Evolutionary conservation across 2,329 filamentous ascomycete species (phyloP), one percentile per base, ranked within the genome.

Genomic region (Pseudocercospora crystallina): DNA sequence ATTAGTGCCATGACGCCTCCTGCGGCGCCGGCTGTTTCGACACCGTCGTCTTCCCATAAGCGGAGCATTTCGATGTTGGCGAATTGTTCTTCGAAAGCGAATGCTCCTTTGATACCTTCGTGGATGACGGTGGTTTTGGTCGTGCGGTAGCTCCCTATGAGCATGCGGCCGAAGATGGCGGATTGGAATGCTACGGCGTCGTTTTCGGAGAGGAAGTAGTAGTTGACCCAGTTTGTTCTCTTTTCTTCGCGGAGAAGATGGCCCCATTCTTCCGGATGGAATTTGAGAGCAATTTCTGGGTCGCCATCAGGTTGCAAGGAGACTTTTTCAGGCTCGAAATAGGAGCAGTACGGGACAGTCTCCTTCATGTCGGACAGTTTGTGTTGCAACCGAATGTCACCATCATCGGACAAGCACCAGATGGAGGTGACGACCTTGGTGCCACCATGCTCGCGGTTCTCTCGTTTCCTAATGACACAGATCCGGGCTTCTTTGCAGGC

Each of bases 51-150:
- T 53, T 74, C 69, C 74, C 74, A 77, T 0, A 77, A 60, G 3
- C 75, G 67, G 2, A 77, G 64, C 32, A 73, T 73, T 51, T 77
- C 75, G 51, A 76, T 71, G 14, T 71, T 74, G 46, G 74, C 75
- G 65, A 77, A 74, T 57, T 76, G 74, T 56, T 76, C 73, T 46
- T 75, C 71, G 48, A 75, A 74, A 2, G 71, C 64, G 46, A 76
- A 71, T 0, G 69, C 65, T 1, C 69, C 67, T 14, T 65, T 62
- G 13, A 76, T 43, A 5, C 74, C 73, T 47, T 73, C 69, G 58
- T 75, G 74, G 8, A 74, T 63, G 17, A 75, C 71, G 31, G 71
- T 69, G 1, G 73, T 76, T 48, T 74, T 73, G 30, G 67, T 69
- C 0, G 73, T 76, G 30, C 69, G 66, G 51, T 68, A 76, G 3